Evolutionary conservation across 805 yeast species (phyloP).

Genomic region (Candida oleophila): DNA sequence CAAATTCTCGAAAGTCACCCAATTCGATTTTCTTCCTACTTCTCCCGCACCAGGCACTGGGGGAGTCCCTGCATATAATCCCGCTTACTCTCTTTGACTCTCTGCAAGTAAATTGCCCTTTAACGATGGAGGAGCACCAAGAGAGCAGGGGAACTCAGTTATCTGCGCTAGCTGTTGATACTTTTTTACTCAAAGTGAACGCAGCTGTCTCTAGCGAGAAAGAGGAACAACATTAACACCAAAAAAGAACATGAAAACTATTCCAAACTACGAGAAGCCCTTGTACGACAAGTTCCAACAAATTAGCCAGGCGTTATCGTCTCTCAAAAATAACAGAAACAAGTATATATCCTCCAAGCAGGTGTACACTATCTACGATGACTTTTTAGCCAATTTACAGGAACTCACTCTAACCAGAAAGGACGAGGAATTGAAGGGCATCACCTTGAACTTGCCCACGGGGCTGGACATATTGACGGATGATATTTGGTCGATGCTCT

Average conservation of each 20-base stretch:
- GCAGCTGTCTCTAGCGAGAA: too few relatives aligned
- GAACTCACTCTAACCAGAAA: slow-evolving; percentile 54
- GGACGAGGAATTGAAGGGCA: slow-evolving; percentile 41
- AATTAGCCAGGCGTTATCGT: slow-evolving; percentile 27
- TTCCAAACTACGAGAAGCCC: slow-evolving; percentile 39
- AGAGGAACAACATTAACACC: too few relatives aligned
- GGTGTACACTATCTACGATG: slow-evolving; percentile 57
- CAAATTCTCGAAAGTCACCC: not conserved
- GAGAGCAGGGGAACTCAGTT: too few relatives aligned
- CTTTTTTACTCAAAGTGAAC: too few relatives aligned
- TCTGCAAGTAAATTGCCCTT: not conserved
- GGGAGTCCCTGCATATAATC: not conserved
- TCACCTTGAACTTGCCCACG: slow-evolving; percentile 40
- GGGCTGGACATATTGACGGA: slow-evolving; percentile 74
- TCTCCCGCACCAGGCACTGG: not conserved
- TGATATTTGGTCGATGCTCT: slow-evolving; percentile 84
- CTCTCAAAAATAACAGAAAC: slow-evolving; percentile 59
- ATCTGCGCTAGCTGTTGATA: too few relatives aligned
- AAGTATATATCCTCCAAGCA: slow-evolving; percentile 68
- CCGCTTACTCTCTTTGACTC: not conserved
- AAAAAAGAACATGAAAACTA: slow-evolving; percentile 9
- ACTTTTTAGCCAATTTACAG: slow-evolving; percentile 54
- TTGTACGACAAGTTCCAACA: slow-evolving; percentile 25
- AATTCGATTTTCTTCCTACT: not conserved
- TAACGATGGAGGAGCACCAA: not conserved